Percentiles rank a stretch among this genome's conserved stretches.
Conservation (phyloP, 2,329 filamentous ascomycete species). For the Alternaria solani region DNA sequence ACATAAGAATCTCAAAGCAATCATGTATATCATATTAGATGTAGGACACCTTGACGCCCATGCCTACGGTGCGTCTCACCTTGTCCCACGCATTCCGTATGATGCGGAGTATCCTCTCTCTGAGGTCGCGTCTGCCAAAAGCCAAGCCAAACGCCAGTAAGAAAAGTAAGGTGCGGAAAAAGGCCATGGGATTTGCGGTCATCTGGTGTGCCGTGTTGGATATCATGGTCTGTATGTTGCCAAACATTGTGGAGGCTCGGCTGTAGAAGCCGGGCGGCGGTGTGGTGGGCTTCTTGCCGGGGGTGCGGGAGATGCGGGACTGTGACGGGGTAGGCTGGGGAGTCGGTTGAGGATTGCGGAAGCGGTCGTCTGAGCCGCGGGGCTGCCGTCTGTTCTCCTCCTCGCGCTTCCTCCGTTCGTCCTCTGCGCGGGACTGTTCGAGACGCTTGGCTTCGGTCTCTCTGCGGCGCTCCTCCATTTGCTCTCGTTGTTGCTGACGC, state of each 20-base stretch:
- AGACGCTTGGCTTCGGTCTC: conserved; percentile 49
- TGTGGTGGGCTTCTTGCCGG: conserved; percentile 42
- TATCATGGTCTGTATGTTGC: conserved; percentile 59
- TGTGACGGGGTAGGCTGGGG: conserved; percentile 37
- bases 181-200: conserved; percentile 62
- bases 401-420: conserved; percentile 51
- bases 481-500: conserved; percentile 66
- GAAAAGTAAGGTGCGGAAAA: conserved; percentile 75
- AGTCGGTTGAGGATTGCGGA: conserved; percentile 33
- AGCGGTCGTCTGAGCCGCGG: conserved; percentile 42
- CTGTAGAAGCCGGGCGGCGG: conserved; percentile 51
- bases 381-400: conserved; percentile 48
- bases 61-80: conserved; percentile 82
- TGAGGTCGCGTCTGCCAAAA: conserved; percentile 75
- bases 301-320: conserved; percentile 35
- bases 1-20: background rate
- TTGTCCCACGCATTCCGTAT: conserved; percentile 79
- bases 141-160: conserved; percentile 79
- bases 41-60: conserved; percentile 98
- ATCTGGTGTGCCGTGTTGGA: conserved; percentile 61
- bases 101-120: conserved; percentile 75
- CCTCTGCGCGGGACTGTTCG: conserved; percentile 54
- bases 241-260: conserved; percentile 56
- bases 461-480: conserved; percentile 60
- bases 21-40: conserved; percentile 63